Conservation (phyloP, 169 alveolate species). For the Toxoplasma gondii region DNA sequence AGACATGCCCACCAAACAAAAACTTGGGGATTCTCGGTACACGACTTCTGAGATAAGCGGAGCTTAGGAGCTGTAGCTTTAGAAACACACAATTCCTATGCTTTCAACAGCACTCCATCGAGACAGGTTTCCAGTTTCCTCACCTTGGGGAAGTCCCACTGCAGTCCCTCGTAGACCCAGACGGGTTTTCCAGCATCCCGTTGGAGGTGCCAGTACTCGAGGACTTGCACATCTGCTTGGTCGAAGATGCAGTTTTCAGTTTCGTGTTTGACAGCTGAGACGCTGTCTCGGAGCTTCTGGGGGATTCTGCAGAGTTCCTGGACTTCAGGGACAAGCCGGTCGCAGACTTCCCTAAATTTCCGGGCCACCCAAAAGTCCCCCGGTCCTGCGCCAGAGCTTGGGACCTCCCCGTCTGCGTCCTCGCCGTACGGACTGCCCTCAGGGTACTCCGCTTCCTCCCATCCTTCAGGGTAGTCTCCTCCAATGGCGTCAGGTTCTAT, state of each 20-base stretch:
- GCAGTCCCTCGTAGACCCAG: slow-evolving; percentile 30
- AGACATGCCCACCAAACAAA: too few species aligned
- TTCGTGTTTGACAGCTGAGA: background rate
- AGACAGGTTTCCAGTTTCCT: background rate
- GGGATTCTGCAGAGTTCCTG: background rate
- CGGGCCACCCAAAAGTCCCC: background rate
- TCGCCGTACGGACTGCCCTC: background rate
- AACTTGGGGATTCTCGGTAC: too few species aligned
- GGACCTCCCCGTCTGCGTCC: background rate
- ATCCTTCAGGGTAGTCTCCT: too few species aligned
- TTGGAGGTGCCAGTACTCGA: slow-evolving; percentile 19
- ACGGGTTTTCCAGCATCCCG: background rate
- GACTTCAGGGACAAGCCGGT: background rate
- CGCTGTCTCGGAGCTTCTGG: background rate
- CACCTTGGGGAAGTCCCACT: background rate
- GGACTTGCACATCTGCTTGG: background rate
- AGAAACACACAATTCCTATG: background rate
- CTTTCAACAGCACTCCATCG: background rate
- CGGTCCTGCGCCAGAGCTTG: too few species aligned
- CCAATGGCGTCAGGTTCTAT: too few species aligned
- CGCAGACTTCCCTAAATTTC: background rate
- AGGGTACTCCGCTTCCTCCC: background rate
- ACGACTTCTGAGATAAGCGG: too few species aligned
- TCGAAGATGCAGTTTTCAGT: background rate
- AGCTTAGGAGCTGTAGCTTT: too few species aligned